Evolutionary conservation across 2,329 filamentous ascomycete genomes (phyloP), one percentile per base, ranked within the genome.

Genomic region (Cladosporium sp.): DNA sequence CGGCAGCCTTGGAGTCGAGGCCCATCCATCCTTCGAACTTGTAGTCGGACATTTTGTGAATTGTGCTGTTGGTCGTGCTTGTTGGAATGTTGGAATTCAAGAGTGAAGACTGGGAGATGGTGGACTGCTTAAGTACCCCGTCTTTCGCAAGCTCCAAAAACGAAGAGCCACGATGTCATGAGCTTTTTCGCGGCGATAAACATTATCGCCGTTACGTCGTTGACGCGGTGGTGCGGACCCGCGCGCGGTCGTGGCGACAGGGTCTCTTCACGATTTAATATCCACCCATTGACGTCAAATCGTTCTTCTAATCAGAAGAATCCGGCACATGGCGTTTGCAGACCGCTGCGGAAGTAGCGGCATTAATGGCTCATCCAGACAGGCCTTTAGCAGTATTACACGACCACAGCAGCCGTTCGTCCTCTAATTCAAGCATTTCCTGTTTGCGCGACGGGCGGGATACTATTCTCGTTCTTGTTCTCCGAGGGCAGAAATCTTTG

Each of bases 21-120:
- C 76, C 80, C 60, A 81, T 70, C 80, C 80, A 83, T 64, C 80
- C 80, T 66, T 80, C 73, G 64, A 82, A 83, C 52, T 76, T 77
- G 66, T 78, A 78, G 63, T 77, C 71, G 54, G 54, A 49, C 54
- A 56, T 56, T 12, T 0, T 50, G 53, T 35, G 25, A 13, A 19
- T 7, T 24, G 13, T 51, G n/a, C n/a, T n/a, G n/a, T n/a, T n/a
- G 34, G 8, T 40, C 4, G 22, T 39, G 20, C 13, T 52, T 32
- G 28, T 48, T n/a, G n/a, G n/a, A n/a, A n/a, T n/a, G n/a, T n/a
- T n/a, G n/a, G n/a, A n/a, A n/a, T n/a, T n/a, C n/a, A n/a, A n/a
- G n/a, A n/a, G n/a, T n/a, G n/a, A n/a, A n/a, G 28, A 20, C n/a
- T 19, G 17, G 20, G n/a, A 28, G 45, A n/a, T 28, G 28, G 28